These are phyloP conservation scores for Populus pruinosa DNA, from an alignment of 345 rosid species.

Conservation along the genomic window DNA sequence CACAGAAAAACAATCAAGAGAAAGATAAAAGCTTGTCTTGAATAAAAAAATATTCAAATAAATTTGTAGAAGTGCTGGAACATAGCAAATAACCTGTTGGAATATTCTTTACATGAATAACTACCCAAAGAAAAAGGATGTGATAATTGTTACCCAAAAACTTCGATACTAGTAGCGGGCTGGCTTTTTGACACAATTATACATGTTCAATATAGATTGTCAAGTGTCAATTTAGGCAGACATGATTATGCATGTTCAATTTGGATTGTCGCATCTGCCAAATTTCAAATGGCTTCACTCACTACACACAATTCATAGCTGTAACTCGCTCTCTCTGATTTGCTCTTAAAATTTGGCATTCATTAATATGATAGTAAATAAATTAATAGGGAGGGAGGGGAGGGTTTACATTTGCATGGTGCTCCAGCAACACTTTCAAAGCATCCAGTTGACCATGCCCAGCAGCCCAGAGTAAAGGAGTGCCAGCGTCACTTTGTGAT, in stretches of 20 bases:
- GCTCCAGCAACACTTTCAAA: constrained; percentile 65
- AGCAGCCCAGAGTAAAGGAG: constrained; percentile 90
- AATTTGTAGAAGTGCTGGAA: background rate
- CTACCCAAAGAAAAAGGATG: too few species aligned
- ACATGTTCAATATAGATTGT: background rate
- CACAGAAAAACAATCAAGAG: background rate
- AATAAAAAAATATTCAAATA: too few species aligned
- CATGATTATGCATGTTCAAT: background rate
- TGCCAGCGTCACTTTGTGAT: constrained; percentile 83
- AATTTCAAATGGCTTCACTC: background rate
- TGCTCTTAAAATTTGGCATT: background rate
- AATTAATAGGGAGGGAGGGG: background rate
- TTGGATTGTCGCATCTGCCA: background rate
- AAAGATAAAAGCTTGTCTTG: background rate
- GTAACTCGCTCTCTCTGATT: background rate
- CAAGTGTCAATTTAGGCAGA: background rate
- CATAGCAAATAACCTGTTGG: background rate
- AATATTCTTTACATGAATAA: background rate
- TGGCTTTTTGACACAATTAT: background rate
- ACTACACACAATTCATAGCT: background rate
- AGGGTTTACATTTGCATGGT: constrained; percentile 65
- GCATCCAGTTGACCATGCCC: constrained; percentile 79
- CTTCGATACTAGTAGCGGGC: background rate
- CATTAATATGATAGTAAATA: background rate
- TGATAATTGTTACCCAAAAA: background rate